Conservation (phyloP, 78 protist species). For the Acrasis kona region DNA sequence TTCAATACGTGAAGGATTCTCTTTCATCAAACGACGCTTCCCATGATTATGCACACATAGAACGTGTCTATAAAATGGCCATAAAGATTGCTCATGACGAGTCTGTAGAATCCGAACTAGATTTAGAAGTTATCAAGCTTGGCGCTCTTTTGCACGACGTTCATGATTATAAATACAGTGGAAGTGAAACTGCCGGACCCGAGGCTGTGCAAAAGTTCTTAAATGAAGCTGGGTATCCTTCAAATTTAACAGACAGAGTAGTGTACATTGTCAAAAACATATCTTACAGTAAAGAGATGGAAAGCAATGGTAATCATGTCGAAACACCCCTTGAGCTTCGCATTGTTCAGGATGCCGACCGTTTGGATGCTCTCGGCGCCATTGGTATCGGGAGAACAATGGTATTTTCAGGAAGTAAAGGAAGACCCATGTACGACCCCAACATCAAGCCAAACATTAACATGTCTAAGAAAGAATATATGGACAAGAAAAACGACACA, state of each 20-base stretch:
- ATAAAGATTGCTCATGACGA: background rate
- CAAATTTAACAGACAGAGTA: conserved; percentile 6
- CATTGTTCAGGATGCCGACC: conserved; percentile 63
- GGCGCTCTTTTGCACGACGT: conserved; percentile 60
- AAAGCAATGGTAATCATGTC: background rate
- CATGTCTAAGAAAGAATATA: conserved; percentile 38
- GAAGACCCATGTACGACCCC: conserved; percentile 13
- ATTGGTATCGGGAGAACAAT: background rate
- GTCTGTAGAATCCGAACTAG: background rate
- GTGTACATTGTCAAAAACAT: conserved; percentile 24
- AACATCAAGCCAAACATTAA: background rate
- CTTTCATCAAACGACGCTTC: conserved; percentile 14
- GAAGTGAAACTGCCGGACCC: conserved; percentile 29
- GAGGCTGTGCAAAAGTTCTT: conserved; percentile 21
- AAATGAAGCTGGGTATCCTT: conserved; percentile 8
- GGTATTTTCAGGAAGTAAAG: background rate
- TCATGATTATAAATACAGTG: conserved; percentile 48
- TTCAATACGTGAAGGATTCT: background rate
- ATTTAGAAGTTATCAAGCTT: conserved; percentile 31
- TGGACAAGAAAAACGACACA: background rate
- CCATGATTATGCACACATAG: conserved; percentile 14
- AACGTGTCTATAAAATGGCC: conserved; percentile 5
- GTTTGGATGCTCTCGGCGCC: conserved; percentile 43
- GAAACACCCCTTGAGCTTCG: conserved; percentile 6
- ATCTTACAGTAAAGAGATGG: conserved; percentile 49